These are phyloP conservation scores for Hypoxylon lenormandii DNA, from an alignment of 495 filamentous ascomycete species.

Conservation along the genomic window DNA sequence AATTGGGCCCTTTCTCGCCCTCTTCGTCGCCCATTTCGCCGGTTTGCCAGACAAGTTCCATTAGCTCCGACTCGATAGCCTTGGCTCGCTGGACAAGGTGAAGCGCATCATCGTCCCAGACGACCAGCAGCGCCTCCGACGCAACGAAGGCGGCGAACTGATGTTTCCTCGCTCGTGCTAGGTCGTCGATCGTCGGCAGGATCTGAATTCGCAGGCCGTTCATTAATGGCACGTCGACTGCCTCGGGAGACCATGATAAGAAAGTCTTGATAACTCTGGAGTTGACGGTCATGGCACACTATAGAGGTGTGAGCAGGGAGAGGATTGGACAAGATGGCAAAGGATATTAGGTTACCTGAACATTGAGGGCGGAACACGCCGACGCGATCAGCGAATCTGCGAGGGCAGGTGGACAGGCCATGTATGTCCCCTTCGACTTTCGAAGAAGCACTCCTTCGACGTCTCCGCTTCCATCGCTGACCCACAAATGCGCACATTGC, in stretches of 20 bases:
- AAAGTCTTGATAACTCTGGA: conserved; percentile 81
- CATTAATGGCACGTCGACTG: conserved; percentile 77
- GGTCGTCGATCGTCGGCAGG: conserved; percentile 74
- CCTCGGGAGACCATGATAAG: conserved; percentile 75
- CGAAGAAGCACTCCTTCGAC: conserved; percentile 78
- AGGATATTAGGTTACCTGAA: conserved; percentile 63
- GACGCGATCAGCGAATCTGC: conserved; percentile 67
- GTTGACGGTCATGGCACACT: conserved; percentile 84
- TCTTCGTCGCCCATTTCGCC: conserved; percentile 63
- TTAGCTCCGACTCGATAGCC: conserved; percentile 76
- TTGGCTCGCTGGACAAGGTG: conserved; percentile 74
- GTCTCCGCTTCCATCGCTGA: conserved; percentile 72
- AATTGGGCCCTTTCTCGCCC: conserved; percentile 59
- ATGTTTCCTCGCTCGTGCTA: conserved; percentile 74
- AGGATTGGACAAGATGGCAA: background rate
- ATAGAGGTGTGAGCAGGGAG: conserved; percentile 12
- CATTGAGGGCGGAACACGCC: conserved; percentile 74
- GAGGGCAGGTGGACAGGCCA: conserved; percentile 74
- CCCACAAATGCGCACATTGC: conserved; percentile 77
- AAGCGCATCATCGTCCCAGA: conserved; percentile 81
- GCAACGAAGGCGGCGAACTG: conserved; percentile 83
- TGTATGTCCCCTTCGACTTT: conserved; percentile 73
- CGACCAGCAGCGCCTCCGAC: conserved; percentile 72
- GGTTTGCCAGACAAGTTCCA: conserved; percentile 77
- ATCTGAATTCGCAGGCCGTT: conserved; percentile 81